Percentiles rank a stretch among this genome's conserved stretches.
Evolutionary conservation across 805 yeast genomes (phyloP).

Genomic region (Yarrowia sp.): DNA sequence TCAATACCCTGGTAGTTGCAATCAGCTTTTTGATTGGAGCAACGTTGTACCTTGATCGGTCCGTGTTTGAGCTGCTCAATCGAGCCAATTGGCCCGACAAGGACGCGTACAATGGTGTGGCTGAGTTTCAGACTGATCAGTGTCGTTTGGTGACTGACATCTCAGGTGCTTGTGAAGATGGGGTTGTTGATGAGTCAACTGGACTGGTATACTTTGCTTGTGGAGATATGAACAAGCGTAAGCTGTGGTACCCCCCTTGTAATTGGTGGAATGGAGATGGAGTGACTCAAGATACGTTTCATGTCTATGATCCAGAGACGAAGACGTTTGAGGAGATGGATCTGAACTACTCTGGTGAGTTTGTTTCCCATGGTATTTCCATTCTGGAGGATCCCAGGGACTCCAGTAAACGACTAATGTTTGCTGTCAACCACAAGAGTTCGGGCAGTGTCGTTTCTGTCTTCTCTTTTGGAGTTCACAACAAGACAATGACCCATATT

Average conservation of each 20-base stretch:
- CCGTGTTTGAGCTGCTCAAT: background rate
- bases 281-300: background rate
- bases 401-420: background rate
- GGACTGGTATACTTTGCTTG: slow-evolving; percentile 5
- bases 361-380: slow-evolving; percentile 1
- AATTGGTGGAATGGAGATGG: background rate
- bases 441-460: background rate
- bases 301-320: background rate
- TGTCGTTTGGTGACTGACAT: background rate
- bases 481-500: background rate
- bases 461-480: background rate
- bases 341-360: background rate
- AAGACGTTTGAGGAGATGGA: background rate
- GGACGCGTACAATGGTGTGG: background rate
- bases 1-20: no score
- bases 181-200: background rate
- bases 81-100: background rate
- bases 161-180: background rate
- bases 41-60: no score
- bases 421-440: background rate
- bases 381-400: background rate
- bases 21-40: no score
- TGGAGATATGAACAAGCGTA: background rate
- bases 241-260: slow-evolving; percentile 1
- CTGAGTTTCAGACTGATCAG: background rate